phyloP scores from a whole-genome alignment of 768 basidiomycete genomes.

The Lepiota venenata region DNA sequence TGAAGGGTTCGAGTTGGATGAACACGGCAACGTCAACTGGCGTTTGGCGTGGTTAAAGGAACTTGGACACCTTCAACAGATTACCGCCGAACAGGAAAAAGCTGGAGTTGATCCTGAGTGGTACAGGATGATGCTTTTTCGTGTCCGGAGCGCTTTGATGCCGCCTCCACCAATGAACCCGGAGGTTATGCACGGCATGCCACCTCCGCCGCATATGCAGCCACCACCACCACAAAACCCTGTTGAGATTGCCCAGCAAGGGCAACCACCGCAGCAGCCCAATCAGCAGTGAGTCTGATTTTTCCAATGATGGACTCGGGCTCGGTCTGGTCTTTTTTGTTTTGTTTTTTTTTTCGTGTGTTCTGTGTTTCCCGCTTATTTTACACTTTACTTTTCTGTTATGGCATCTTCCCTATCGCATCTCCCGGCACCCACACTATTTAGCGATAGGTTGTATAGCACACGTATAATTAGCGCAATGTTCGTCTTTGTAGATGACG shows the following conservation, averaged over 20 bases:
- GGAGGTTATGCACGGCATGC: slow-evolving; percentile 47
- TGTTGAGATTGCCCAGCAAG: slow-evolving; percentile 37
- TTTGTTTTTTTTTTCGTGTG: not conserved
- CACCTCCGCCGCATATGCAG: slow-evolving; percentile 33
- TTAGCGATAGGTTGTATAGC: slow-evolving; percentile 7
- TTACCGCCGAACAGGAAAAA: slow-evolving; percentile 83
- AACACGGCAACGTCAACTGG: slow-evolving; percentile 81
- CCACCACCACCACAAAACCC: slow-evolving; percentile 34
- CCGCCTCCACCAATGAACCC: slow-evolving; percentile 49
- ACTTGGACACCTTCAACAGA: slow-evolving; percentile 66
- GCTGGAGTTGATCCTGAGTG: slow-evolving; percentile 78
- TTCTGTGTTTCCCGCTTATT: not conserved
- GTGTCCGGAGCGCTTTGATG: slow-evolving; percentile 73
- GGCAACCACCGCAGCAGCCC: slow-evolving; percentile 24
- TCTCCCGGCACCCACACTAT: not conserved
- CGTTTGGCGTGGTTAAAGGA: slow-evolving; percentile 78
- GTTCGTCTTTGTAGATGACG: not conserved
- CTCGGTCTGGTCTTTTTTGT: slow-evolving; percentile 1
- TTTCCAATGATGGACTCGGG: slow-evolving; percentile 1
- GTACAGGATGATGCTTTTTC: slow-evolving; percentile 82
- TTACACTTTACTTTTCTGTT: slow-evolving; percentile 3
- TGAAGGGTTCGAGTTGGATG: slow-evolving; percentile 69
- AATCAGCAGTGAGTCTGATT: slow-evolving; percentile 24
- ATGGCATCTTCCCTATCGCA: slow-evolving; percentile 4
- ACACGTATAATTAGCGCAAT: slow-evolving; percentile 8